A percentile compares a stretch with the other conserved stretches of the same genome.
These are phyloP conservation scores for Begonia loranthoides DNA, from an alignment of 306 rosid genomes.

Conservation along the genomic window DNA sequence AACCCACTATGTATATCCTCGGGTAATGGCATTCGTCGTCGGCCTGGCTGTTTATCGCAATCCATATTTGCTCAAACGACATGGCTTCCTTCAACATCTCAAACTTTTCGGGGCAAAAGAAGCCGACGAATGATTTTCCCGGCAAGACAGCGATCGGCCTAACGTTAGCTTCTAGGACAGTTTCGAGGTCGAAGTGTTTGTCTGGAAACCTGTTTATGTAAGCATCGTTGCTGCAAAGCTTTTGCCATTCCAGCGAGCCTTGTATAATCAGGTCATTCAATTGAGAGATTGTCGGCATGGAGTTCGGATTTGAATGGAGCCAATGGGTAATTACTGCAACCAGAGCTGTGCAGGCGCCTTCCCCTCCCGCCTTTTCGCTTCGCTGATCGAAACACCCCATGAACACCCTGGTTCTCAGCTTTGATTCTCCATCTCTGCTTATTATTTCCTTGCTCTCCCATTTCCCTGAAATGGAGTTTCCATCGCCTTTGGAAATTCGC, in stretches of 20 bases:
- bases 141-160: slow-evolving; percentile 31
- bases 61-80: slow-evolving; percentile 70
- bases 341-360: slow-evolving; percentile 64
- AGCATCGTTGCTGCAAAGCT: slow-evolving; percentile 28
- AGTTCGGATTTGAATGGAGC: slow-evolving; percentile 39
- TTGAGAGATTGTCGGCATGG: slow-evolving; percentile 38
- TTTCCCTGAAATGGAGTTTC: neutral
- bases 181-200: slow-evolving; percentile 68
- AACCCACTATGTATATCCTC: slow-evolving; percentile 61
- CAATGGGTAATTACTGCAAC: slow-evolving; percentile 66
- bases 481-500: no score
- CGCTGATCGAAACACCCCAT: slow-evolving; percentile 66
- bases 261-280: slow-evolving; percentile 45
- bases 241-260: slow-evolving; percentile 65
- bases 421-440: slow-evolving; percentile 48
- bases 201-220: slow-evolving; percentile 39
- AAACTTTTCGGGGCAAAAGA: slow-evolving; percentile 69
- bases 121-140: slow-evolving; percentile 46
- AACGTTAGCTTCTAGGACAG: slow-evolving; percentile 44
- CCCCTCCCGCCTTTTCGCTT: slow-evolving; percentile 49
- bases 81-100: slow-evolving; percentile 48
- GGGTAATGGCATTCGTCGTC: slow-evolving; percentile 8
- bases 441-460: slow-evolving; percentile 38
- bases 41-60: slow-evolving; percentile 19
- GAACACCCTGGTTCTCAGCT: slow-evolving; percentile 47